These are phyloP conservation scores for Yarrowia porcina DNA, from an alignment of 805 yeast species.

Conservation along the genomic window DNA sequence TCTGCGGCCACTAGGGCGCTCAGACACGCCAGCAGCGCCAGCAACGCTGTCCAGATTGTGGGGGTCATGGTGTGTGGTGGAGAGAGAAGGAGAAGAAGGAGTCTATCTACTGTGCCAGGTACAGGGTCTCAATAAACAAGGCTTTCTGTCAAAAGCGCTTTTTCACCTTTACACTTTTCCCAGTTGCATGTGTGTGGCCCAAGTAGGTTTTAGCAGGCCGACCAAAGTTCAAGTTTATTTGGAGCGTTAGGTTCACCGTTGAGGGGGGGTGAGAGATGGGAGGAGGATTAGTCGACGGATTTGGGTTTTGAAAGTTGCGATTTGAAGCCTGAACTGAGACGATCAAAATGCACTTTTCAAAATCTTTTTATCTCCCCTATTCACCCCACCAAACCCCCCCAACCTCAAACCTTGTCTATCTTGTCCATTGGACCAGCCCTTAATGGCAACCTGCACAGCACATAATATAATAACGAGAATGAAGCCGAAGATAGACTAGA, in stretches of 20 bases:
- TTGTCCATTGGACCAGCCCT: too few species aligned
- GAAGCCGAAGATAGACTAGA: too few species aligned
- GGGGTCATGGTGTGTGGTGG: background rate
- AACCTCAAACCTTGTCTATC: too few species aligned
- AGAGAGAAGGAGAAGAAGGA: background rate
- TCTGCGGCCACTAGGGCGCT: background rate
- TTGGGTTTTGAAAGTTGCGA: background rate
- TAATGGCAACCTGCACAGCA: too few species aligned
- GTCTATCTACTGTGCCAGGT: background rate
- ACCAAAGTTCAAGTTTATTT: background rate
- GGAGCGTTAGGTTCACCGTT: background rate
- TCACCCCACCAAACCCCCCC: too few species aligned
- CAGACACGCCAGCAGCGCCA: constrained; percentile 1
- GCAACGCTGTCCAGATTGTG: background rate
- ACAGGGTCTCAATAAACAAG: too few species aligned
- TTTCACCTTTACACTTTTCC: background rate
- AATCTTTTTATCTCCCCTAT: too few species aligned
- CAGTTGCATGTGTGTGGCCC: background rate
- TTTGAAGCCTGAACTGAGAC: background rate
- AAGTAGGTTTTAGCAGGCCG: background rate
- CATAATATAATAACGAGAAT: too few species aligned
- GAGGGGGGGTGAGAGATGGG: too few species aligned
- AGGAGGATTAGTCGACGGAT: background rate
- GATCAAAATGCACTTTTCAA: too few species aligned
- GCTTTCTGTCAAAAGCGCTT: background rate